These are phyloP conservation scores for Amphirosellinia nigrospora DNA, from an alignment of 495 filamentous ascomycete species.

Conservation along the genomic window DNA sequence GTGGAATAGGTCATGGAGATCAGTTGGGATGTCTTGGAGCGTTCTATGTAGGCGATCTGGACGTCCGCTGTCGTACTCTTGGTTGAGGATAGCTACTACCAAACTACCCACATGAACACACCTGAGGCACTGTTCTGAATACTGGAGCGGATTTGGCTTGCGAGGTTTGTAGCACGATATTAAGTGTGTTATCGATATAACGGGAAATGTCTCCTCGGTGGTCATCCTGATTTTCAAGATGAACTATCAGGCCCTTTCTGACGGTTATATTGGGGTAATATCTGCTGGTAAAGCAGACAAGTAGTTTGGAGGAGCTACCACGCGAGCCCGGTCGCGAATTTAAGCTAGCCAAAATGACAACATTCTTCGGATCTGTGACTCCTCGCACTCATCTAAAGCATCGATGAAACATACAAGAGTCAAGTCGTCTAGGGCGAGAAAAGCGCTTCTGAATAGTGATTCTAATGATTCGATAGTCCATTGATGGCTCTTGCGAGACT, in stretches of 20 bases:
- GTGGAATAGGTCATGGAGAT: conserved; percentile 45
- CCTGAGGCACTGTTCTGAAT: conserved; percentile 43
- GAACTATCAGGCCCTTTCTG: neutral
- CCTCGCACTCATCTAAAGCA: conserved; percentile 28
- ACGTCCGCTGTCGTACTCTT: conserved; percentile 39
- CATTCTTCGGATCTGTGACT: conserved; percentile 28
- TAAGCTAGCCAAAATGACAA: conserved; percentile 29
- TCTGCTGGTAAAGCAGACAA: neutral
- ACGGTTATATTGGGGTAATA: neutral
- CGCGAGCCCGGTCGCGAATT: neutral
- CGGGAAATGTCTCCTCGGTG: conserved; percentile 18
- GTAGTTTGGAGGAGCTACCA: neutral
- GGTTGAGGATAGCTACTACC: conserved; percentile 47
- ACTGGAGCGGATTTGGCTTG: conserved; percentile 19
- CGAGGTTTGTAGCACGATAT: conserved; percentile 10
- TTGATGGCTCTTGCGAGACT: conserved; percentile 12
- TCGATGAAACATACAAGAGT: conserved; percentile 6
- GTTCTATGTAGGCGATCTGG: conserved; percentile 28
- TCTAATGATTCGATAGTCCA: conserved; percentile 40
- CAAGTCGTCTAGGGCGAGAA: neutral
- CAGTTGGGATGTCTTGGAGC: conserved; percentile 42
- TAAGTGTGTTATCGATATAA: conserved; percentile 21
- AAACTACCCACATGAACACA: conserved; percentile 52
- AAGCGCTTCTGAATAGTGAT: conserved; percentile 33
- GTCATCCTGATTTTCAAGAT: conserved; percentile 24